phyloP scores from a whole-genome alignment of 2,329 filamentous ascomycete genomes.

The Monosporascus ibericus region DNA sequence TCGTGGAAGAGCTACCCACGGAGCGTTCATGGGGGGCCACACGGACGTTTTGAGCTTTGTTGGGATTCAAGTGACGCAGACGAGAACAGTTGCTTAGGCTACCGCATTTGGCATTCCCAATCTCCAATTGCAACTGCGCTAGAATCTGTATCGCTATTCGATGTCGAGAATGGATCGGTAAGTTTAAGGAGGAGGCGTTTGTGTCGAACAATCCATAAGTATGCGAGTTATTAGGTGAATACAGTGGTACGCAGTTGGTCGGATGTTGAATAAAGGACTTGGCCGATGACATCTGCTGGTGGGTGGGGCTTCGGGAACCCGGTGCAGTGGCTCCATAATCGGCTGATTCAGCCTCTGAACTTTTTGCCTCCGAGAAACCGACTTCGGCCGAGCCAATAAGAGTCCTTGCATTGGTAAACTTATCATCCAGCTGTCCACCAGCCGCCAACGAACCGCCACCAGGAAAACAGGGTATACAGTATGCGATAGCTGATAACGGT shows the following conservation, averaged over 20 bases:
- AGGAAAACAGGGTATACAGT: neutral
- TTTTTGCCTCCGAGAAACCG: conserved; percentile 12
- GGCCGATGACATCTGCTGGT: neutral
- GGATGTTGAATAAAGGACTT: neutral
- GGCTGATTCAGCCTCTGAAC: neutral
- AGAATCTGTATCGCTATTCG: neutral
- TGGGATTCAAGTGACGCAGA: neutral
- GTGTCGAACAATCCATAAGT: too few relatives aligned
- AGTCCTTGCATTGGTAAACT: conserved; percentile 22
- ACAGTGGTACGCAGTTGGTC: too few relatives aligned
- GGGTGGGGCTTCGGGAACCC: neutral
- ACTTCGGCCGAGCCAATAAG: conserved; percentile 33
- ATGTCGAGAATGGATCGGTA: neutral
- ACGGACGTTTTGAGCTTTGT: conserved; percentile 1
- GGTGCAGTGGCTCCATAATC: neutral
- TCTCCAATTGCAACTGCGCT: neutral
- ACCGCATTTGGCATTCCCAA: neutral
- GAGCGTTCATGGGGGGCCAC: conserved; percentile 34
- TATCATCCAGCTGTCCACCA: neutral
- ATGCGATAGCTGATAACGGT: neutral
- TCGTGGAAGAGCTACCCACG: conserved; percentile 28
- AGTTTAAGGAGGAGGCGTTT: neutral
- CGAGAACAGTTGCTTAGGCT: neutral
- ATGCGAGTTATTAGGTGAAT: too few relatives aligned
- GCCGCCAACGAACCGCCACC: neutral